Evolutionary conservation across 768 basidiomycete species (phyloP), one percentile per base, ranked within the genome.

Genomic region (Mycena galopus): DNA sequence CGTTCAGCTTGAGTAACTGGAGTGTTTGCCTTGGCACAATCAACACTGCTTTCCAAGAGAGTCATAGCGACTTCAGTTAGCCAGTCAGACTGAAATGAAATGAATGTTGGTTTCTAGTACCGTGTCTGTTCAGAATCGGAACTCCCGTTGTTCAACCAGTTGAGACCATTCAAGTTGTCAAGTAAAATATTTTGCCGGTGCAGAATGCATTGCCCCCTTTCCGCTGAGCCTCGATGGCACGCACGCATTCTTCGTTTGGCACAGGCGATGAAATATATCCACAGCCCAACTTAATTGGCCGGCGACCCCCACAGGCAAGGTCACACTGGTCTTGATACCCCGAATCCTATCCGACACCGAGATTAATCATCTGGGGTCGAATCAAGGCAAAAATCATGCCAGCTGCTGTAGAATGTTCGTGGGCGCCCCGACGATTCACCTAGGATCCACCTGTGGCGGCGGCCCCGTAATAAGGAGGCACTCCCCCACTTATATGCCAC

Each of bases 381-480:
- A 68, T 50, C 60, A 25, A 30, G 42, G 60, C 17, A 19, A 30
- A 9, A 12, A 62, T 62, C 61, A 23, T 12, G 44, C 61, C 50
- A 62, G 61, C 60, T 42, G 42, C 37, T 39, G 59, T 23, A 61
- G 60, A 61, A 61, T 44, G 60, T 30, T 44, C 39, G 32, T 32
- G 27, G 27, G 56, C 30, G 39, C 32, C 51, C 68, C 62, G 62
- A 70, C 62, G 62, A 58, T 64, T 69, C 56, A 11, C 61, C 68
- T 47, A 63, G 23, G 68, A 69, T 69, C 67, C 60, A 63, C 69
- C 60, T 69, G 68, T 63, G 61, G 68, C 61, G 61, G 53, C 55
- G 39, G 29, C 61, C 42, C 10, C 32, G 62, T 70, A 70, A 58
- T 58, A 57, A 14, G 68, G 14, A 69, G n/a, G 56, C 32, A 25